These are phyloP conservation scores for Platismatia glauca DNA, from an alignment of 495 filamentous ascomycete species.

Conservation along the genomic window DNA sequence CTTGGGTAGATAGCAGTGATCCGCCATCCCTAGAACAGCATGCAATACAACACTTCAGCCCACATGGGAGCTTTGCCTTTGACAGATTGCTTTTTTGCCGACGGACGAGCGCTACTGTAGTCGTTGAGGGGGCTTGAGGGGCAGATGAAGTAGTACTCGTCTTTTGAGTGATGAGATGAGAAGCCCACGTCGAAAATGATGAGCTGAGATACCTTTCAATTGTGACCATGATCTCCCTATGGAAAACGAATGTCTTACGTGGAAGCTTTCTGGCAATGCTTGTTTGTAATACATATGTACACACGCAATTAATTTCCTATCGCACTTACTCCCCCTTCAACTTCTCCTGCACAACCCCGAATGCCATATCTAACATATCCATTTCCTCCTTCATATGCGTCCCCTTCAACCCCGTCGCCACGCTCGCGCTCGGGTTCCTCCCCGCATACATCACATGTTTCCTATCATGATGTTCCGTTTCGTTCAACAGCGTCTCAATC, in stretches of 20 bases:
- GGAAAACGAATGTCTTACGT: neutral
- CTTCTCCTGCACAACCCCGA: slow-evolving; percentile 49
- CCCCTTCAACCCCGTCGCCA: slow-evolving; percentile 86
- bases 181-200: neutral
- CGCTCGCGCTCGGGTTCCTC: slow-evolving; percentile 77
- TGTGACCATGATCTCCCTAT: neutral
- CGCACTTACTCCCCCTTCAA: slow-evolving; percentile 47
- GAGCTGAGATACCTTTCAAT: neutral
- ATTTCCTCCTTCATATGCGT: slow-evolving; percentile 89
- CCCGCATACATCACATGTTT: slow-evolving; percentile 97
- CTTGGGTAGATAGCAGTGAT: neutral
- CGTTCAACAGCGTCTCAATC: slow-evolving; percentile 89
- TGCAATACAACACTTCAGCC: neutral
- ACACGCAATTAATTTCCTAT: too few relatives aligned
- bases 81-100: neutral
- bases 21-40: neutral
- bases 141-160: neutral
- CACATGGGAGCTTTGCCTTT: neutral
- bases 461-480: slow-evolving; percentile 79
- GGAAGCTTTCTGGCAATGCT: neutral
- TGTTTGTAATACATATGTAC: neutral
- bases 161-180: too few relatives aligned
- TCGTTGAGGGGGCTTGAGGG: neutral
- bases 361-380: slow-evolving; percentile 73
- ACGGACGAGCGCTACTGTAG: neutral